Conservation (phyloP, 768 basidiomycete species). For the Russula dissimulans region DNA sequence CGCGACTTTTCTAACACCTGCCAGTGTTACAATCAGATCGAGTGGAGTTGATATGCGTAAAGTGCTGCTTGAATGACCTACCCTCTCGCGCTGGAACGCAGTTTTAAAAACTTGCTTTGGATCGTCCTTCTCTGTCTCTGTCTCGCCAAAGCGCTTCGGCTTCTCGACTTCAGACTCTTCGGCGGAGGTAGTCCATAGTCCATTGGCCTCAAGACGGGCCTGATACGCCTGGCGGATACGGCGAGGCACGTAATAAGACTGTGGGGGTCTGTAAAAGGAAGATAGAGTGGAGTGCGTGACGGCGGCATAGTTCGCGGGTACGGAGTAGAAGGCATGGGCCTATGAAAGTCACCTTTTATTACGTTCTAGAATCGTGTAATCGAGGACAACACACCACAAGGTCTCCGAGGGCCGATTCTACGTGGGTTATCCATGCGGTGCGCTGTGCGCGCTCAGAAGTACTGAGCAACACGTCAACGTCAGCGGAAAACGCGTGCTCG, state of each 20-base stretch:
- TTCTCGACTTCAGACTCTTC: conserved; percentile 37
- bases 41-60: neutral
- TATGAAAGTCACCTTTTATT: conserved; percentile 24
- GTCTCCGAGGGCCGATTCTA: conserved; percentile 58
- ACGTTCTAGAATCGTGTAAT: neutral
- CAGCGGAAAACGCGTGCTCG: conserved; percentile 21
- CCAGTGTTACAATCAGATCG: neutral
- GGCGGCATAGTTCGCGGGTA: conserved; percentile 50
- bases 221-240: conserved; percentile 51
- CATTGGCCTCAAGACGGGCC: conserved; percentile 51
- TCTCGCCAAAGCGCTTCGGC: conserved; percentile 28
- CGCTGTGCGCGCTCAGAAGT: conserved; percentile 42
- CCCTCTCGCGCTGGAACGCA: conserved; percentile 60
- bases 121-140: conserved; percentile 25
- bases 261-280: conserved; percentile 52
- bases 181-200: conserved; percentile 46
- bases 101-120: conserved; percentile 35
- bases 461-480: conserved; percentile 43
- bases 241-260: conserved; percentile 62
- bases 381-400: conserved; percentile 45
- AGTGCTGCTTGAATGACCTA: conserved; percentile 21
- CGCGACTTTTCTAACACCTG: conserved; percentile 56
- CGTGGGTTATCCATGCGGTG: conserved; percentile 56
- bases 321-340: conserved; percentile 57
- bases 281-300: conserved; percentile 48